Percentiles rank a stretch among this genome's conserved stretches.
These are phyloP conservation scores for Hypoxylon intermedium DNA, from an alignment of 495 filamentous ascomycete genomes.

Conservation along the genomic window DNA sequence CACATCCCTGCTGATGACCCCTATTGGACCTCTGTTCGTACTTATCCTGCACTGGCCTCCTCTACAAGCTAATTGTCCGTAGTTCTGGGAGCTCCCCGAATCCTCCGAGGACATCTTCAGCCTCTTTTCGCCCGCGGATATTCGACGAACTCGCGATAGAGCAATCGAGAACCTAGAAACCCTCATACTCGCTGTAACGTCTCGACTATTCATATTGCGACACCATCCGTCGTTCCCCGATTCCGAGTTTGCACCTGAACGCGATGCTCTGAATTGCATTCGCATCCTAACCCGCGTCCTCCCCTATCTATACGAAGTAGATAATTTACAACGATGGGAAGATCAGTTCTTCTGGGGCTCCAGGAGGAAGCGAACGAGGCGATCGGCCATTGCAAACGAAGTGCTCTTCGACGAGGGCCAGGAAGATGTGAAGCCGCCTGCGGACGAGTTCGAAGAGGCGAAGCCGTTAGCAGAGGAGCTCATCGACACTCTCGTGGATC, in stretches of 20 bases:
- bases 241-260: conserved; percentile 84
- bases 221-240: conserved; percentile 92
- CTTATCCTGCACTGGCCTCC: conserved; percentile 3
- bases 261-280: conserved; percentile 91
- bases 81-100: conserved; percentile 99
- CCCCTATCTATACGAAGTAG: conserved; percentile 91
- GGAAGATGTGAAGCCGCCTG: conserved; percentile 56
- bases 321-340: conserved; percentile 86
- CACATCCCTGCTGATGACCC: conserved; percentile 86
- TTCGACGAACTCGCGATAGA: conserved; percentile 86
- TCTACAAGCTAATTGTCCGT: conserved; percentile 12
- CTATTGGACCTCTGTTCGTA: conserved; percentile 89
- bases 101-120: conserved; percentile 96
- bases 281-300: conserved; percentile 89
- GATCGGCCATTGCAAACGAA: conserved; percentile 64
- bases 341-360: conserved; percentile 90
- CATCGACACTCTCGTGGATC: conserved; percentile 86
- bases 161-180: conserved; percentile 91
- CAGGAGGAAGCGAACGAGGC: conserved; percentile 67
- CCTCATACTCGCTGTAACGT: conserved; percentile 79
- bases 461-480: conserved; percentile 93
- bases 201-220: conserved; percentile 79
- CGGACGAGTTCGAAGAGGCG: conserved; percentile 76
- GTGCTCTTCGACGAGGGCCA: conserved; percentile 84
- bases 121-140: conserved; percentile 91